Evolutionary conservation across 2,329 filamentous ascomycete genomes (phyloP).

Genomic region (Neonectria faginata): DNA sequence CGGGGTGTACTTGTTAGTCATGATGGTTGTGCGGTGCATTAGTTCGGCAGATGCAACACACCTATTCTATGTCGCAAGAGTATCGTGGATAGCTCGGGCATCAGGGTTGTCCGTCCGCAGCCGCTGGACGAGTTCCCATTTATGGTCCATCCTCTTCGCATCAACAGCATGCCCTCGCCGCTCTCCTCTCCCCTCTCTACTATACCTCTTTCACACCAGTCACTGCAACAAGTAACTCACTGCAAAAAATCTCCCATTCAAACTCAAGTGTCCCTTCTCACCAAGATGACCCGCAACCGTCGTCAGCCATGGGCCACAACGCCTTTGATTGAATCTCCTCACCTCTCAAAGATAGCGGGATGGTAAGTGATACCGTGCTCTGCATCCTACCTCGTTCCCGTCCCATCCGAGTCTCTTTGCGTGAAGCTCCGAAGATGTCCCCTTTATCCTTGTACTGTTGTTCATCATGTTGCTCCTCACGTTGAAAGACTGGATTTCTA

Average conservation of each 20-base stretch:
- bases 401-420: not conserved
- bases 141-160: not conserved
- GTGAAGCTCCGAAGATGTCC: not conserved
- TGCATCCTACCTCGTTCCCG: not conserved
- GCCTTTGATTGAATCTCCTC: conserved; percentile 35
- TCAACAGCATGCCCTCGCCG: not conserved
- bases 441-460: not conserved
- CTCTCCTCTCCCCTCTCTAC: too few species aligned
- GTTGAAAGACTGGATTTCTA: conserved; percentile 30
- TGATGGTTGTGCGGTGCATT: not conserved
- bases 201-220: not conserved
- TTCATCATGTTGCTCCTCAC: not conserved
- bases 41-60: not conserved
- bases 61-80: not conserved
- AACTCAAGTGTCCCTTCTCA: not conserved
- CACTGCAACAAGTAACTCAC: not conserved
- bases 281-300: conserved; percentile 36
- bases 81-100: not conserved
- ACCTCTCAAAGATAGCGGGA: conserved; percentile 73
- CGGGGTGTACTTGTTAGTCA: not conserved
- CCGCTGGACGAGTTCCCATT: not conserved
- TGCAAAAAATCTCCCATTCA: not conserved
- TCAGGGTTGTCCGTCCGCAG: too few species aligned
- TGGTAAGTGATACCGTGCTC: conserved; percentile 62
- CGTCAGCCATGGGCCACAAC: conserved; percentile 35